Conservation (phyloP, 805 yeast genomes). For the Cyberlindnera subsufficiens region DNA sequence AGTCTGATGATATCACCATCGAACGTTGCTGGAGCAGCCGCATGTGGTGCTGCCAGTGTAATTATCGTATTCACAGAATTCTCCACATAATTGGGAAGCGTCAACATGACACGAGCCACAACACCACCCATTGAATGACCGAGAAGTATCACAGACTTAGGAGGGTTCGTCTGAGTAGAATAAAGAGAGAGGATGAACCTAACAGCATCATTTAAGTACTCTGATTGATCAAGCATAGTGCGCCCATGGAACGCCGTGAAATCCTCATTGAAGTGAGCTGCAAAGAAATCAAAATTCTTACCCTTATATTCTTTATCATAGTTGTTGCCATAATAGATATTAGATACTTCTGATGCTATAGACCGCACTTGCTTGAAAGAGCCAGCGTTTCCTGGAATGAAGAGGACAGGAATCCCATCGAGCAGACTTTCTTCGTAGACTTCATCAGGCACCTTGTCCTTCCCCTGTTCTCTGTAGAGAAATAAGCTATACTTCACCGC, state of each 20-base stretch:
- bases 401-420: conserved; percentile 81
- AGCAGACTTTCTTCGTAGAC: conserved; percentile 23
- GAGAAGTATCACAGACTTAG: conserved; percentile 67
- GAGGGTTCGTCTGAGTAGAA: conserved; percentile 31
- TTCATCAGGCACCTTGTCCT: conserved; percentile 34
- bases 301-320: conserved; percentile 19
- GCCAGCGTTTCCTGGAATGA: conserved; percentile 98
- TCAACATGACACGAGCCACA: conserved; percentile 79
- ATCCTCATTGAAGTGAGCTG: conserved; percentile 94
- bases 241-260: conserved; percentile 95
- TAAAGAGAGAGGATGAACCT: conserved; percentile 69
- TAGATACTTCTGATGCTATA: conserved; percentile 78
- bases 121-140: conserved; percentile 99
- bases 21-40: conserved; percentile 87
- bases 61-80: conserved; percentile 77
- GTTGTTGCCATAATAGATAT: conserved; percentile 34
- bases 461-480: conserved; percentile 79
- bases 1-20: conserved; percentile 80
- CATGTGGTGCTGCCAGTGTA: conserved; percentile 88
- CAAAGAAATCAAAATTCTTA: conserved; percentile 70
- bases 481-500: conserved; percentile 83
- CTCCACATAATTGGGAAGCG: conserved; percentile 67
- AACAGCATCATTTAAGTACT: conserved; percentile 84
- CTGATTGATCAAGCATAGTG: conserved; percentile 90
- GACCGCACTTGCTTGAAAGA: conserved; percentile 85